A percentile compares a stretch with the other conserved stretches of the same genome.
Evolutionary conservation across 2,329 filamentous ascomycete genomes (phyloP).

Genomic region (Talaromyces sp.): DNA sequence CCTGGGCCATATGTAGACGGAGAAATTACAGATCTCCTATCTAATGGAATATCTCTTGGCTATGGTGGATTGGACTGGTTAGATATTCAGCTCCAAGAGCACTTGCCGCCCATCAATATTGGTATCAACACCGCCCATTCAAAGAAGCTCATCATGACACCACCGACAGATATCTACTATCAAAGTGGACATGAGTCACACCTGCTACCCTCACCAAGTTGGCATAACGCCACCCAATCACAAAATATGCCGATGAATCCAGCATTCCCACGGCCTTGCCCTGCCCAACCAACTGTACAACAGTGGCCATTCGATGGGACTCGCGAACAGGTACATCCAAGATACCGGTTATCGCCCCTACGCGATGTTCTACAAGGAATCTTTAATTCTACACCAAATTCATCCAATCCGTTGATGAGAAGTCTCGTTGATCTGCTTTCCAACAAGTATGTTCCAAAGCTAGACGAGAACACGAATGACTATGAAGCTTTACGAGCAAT

Average conservation of each 20-base stretch:
- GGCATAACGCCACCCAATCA: not conserved
- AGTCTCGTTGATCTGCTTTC: conserved; percentile 1
- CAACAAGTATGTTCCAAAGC: conserved; percentile 3
- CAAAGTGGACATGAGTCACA: not conserved
- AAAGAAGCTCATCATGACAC: not conserved
- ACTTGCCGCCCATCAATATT: not conserved
- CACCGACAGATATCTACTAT: not conserved
- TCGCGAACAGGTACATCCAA: not conserved
- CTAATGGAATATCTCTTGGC: not conserved
- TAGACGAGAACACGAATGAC: not conserved
- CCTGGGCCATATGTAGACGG: not conserved
- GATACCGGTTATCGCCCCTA: conserved; percentile 2
- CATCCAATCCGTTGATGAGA: not conserved
- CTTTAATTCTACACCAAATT: not conserved
- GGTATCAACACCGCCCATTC: not conserved
- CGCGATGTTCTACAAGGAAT: conserved; percentile 3
- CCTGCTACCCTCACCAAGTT: not conserved
- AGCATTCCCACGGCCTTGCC: not conserved
- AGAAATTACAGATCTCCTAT: not conserved
- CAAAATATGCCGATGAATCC: not conserved
- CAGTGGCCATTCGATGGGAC: conserved; percentile 7
- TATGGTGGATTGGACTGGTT: conserved; percentile 6
- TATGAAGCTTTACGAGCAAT: not conserved
- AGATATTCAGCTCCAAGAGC: conserved; percentile 7
- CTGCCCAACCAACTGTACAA: not conserved